Percentiles rank a stretch among this genome's conserved stretches.
Evolutionary conservation across 2,329 filamentous ascomycete genomes (phyloP).

Genomic region (Fusarium sublunatum): DNA sequence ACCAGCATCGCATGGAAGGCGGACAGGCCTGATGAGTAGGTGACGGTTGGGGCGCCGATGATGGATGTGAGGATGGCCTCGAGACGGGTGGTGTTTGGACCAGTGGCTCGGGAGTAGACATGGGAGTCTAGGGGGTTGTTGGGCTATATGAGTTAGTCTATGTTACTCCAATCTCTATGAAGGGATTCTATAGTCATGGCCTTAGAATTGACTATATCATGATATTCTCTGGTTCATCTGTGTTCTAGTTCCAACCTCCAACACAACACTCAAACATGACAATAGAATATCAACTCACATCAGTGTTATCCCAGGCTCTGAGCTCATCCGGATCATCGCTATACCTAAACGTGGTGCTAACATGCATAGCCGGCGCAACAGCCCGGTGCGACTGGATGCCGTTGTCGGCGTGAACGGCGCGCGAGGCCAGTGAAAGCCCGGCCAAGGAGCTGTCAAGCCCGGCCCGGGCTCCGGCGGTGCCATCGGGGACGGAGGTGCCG

Average conservation of each 20-base stretch:
- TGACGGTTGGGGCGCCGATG: conserved; percentile 75
- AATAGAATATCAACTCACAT: conserved; percentile 59
- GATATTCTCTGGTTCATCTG: neutral
- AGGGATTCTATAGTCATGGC: neutral
- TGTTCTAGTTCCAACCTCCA: neutral
- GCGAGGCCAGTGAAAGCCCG: conserved; percentile 68
- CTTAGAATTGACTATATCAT: neutral
- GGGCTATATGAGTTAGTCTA: conserved; percentile 52
- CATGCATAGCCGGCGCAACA: conserved; percentile 88
- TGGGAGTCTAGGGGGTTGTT: conserved; percentile 69
- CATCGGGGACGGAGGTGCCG: conserved; percentile 15
- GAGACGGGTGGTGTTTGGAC: conserved; percentile 84
- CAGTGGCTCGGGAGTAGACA: conserved; percentile 84
- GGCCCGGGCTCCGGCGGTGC: conserved; percentile 12
- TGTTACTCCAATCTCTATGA: neutral
- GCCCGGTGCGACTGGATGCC: conserved; percentile 77
- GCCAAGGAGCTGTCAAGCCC: conserved; percentile 31
- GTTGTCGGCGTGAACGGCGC: conserved; percentile 86
- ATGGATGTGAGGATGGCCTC: conserved; percentile 83
- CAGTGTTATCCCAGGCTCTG: conserved; percentile 60
- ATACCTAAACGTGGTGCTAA: conserved; percentile 93
- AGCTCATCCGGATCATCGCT: conserved; percentile 75
- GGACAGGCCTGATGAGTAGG: conserved; percentile 86
- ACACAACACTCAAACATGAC: neutral
- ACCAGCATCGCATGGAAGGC: conserved; percentile 90